Evolutionary conservation across 2,329 filamentous ascomycete species (phyloP), one percentile per base, ranked within the genome.

Genomic region (Plectosphaerella sp.): DNA sequence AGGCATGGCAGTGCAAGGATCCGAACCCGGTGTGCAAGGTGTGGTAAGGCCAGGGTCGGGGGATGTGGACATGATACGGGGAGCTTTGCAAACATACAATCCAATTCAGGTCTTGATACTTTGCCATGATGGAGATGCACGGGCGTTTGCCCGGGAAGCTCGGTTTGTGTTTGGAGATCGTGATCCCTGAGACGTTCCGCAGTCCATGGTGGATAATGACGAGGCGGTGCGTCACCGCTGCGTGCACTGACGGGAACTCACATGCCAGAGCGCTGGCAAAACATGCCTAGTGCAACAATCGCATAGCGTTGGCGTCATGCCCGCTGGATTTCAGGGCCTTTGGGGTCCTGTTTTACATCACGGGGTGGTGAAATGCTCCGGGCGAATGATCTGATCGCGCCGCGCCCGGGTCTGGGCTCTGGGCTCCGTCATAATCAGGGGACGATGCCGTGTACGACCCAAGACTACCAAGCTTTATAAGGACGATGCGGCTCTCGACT

Each of bases 21-120:
- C 85, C 83, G 70, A 75, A 88, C 63, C 86, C 86, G 0, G 80
- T 77, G 33, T 90, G 86, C 64, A 80, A 89, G 67, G 68, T 90
- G 52, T 89, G 86, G 86, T 90, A 43, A 18, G 16, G 86, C 90
- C 18, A 18, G 16, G n/a, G 18, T 22, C 8, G 8, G 4, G 28
- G 11, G 8, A 33, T 3, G 4, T 10, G 28, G 28, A 33, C 22
- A 22, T 22, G 5, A 22, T 5, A 22, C 22, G 22, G 22, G 22
- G 3, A 5, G 22, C 22, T 22, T 5, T 22, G 22, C 22, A 22
- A 22, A 22, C 22, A 22, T 22, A 22, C 22, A 22, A 22, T 3
- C 22, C 22, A 33, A 33, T 33, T 33, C 28, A 5, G 8, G 5
- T 22, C 28, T 28, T 33, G 28, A 33, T 33, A 22, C 3, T 22